These are phyloP conservation scores for Thalia dealbata DNA, from an alignment of 176 grass and related monocot genomes.

Conservation along the genomic window DNA sequence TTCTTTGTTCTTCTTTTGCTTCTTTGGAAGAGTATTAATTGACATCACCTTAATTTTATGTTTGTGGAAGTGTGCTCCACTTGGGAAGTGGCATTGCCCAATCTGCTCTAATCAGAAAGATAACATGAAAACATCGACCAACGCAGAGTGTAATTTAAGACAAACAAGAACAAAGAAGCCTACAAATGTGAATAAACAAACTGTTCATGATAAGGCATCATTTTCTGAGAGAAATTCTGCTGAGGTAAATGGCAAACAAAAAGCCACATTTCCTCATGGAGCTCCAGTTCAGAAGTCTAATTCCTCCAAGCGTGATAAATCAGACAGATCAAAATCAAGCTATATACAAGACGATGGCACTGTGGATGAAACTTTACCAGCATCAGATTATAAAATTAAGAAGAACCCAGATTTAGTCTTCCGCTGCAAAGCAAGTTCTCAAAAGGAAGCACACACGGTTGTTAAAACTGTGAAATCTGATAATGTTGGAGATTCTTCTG, in stretches of 20 bases:
- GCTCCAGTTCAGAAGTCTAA: constrained; percentile 9
- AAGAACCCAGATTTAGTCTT: constrained; percentile 41
- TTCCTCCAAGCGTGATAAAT: background rate
- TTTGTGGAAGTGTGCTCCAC: constrained; percentile 51
- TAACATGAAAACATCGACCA: constrained; percentile 46
- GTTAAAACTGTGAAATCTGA: constrained; percentile 33
- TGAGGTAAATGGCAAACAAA: constrained; percentile 41
- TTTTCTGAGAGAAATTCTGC: constrained; percentile 30
- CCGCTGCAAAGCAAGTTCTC: constrained; percentile 33
- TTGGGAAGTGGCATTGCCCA: constrained; percentile 82
- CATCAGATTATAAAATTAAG: constrained; percentile 30
- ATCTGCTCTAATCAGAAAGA: constrained; percentile 43
- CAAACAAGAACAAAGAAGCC: constrained; percentile 47
- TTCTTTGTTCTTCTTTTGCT: constrained; percentile 9
- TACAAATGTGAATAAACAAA: constrained; percentile 1
- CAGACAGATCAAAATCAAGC: constrained; percentile 3
- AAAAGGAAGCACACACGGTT: constrained; percentile 31
- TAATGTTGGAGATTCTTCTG: constrained; percentile 25
- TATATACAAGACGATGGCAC: constrained; percentile 17
- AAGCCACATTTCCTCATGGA: constrained; percentile 9
- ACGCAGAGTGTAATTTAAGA: constrained; percentile 44
- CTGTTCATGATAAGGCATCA: constrained; percentile 35
- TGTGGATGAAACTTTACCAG: constrained; percentile 22
- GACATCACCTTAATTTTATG: constrained; percentile 21
- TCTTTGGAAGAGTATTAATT: constrained; percentile 18